These are phyloP conservation scores for Anthracocystis panici-leucophaei DNA, from an alignment of 1,284 basidiomycete genomes.

Conservation along the genomic window DNA sequence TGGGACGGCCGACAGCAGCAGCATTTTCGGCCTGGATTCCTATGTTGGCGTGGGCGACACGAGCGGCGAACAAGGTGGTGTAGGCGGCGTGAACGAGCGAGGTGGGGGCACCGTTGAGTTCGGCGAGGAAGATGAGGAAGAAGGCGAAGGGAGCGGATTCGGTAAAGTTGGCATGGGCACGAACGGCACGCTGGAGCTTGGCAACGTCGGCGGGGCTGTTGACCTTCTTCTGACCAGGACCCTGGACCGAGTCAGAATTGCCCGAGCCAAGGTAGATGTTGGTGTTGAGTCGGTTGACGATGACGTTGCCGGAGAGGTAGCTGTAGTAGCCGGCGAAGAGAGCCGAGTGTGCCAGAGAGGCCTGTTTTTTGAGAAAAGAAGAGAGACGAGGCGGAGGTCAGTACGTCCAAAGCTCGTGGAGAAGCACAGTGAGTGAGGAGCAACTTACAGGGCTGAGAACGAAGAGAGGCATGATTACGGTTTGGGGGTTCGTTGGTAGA, in stretches of 20 bases:
- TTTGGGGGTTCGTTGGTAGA: not conserved
- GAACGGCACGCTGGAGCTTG: conserved; percentile 57
- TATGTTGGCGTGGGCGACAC: conserved; percentile 59
- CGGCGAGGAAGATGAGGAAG: conserved; percentile 68
- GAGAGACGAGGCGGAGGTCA: conserved; percentile 6
- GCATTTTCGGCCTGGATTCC: conserved; percentile 49
- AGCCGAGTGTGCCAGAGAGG: conserved; percentile 69
- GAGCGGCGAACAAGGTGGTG: conserved; percentile 62
- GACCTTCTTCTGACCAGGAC: conserved; percentile 30
- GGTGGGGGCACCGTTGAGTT: conserved; percentile 69
- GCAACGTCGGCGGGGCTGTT: conserved; percentile 47
- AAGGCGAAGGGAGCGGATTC: conserved; percentile 66
- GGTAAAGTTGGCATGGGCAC: conserved; percentile 66
- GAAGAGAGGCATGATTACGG: conserved; percentile 67
- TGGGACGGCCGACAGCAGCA: conserved; percentile 36
- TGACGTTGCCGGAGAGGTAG: conserved; percentile 63
- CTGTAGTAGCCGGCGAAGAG: conserved; percentile 67
- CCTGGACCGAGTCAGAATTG: conserved; percentile 33
- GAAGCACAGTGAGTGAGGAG: not conserved
- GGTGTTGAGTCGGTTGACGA: conserved; percentile 56
- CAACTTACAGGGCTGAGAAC: conserved; percentile 62
- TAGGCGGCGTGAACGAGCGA: conserved; percentile 67
- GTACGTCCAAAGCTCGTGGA: not conserved
- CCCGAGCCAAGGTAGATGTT: conserved; percentile 56
- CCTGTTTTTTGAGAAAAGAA: conserved; percentile 30